Evolutionary conservation across 352 stramenopile species (phyloP).

Genomic region (Globisporangium megalacanthum): DNA sequence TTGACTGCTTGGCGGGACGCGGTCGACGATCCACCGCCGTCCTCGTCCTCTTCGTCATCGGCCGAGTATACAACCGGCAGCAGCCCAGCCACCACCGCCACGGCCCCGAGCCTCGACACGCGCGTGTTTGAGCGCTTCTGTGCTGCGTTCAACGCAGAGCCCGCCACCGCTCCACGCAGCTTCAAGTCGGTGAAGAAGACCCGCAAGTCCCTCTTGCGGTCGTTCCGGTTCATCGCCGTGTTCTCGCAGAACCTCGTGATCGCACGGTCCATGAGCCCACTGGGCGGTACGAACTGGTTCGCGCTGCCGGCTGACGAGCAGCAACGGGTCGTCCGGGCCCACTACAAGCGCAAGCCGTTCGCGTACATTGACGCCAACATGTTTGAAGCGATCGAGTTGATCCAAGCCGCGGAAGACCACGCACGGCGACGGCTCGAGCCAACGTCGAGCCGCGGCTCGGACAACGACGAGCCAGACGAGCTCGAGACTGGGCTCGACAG

Average conservation of each 20-base stretch:
- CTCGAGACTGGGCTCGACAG: neutral
- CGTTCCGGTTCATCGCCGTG: constrained; percentile 12
- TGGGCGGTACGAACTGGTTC: constrained; percentile 11
- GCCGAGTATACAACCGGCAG: too few species aligned
- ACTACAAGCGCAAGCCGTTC: constrained; percentile 16
- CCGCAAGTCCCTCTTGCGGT: constrained; percentile 11
- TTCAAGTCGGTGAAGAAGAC: constrained; percentile 12
- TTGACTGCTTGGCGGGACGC: constrained; percentile 5
- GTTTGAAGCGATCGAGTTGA: constrained; percentile 13
- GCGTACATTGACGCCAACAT: constrained; percentile 15
- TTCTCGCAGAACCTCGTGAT: constrained; percentile 15
- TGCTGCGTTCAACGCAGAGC: neutral
- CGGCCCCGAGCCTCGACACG: neutral
- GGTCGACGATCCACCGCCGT: neutral
- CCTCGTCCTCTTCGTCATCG: neutral
- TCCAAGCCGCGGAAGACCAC: constrained; percentile 8
- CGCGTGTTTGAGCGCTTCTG: constrained; percentile 12
- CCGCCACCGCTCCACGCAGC: neutral
- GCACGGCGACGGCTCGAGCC: neutral
- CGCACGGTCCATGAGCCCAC: constrained; percentile 10
- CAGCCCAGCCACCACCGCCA: neutral
- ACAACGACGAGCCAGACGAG: neutral
- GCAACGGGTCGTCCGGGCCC: constrained; percentile 7
- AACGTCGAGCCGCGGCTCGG: neutral
- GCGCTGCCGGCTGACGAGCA: constrained; percentile 5